These are phyloP conservation scores for Spizellomyces sp. DNA, from an alignment of 192 early-diverging fungal genomes.

Conservation along the genomic window DNA sequence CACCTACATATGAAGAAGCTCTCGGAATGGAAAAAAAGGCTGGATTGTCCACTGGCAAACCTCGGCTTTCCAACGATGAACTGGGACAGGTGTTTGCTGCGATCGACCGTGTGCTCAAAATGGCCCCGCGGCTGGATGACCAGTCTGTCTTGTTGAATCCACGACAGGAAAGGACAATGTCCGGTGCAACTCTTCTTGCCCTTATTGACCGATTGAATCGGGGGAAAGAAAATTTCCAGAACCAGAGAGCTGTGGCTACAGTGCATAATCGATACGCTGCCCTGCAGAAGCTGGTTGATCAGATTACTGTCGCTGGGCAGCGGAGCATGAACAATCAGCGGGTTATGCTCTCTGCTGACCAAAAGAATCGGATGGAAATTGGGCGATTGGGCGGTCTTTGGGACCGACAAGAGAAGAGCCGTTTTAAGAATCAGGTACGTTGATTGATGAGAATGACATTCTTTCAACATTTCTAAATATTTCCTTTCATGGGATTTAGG, in stretches of 20 bases:
- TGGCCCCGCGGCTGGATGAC: constrained; percentile 40
- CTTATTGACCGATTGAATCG: constrained; percentile 37
- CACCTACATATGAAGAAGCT: constrained; percentile 31
- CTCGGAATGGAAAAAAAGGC: not conserved
- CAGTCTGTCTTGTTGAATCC: constrained; percentile 35
- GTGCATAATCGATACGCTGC: constrained; percentile 8
- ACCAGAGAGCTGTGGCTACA: constrained; percentile 8
- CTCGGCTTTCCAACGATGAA: constrained; percentile 18
- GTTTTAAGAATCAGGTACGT: constrained; percentile 40
- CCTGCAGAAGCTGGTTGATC: constrained; percentile 37
- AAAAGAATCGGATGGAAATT: constrained; percentile 32
- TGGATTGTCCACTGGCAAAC: not conserved
- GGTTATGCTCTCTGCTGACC: constrained; percentile 21
- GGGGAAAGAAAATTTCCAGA: constrained; percentile 37
- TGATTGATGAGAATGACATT: not conserved
- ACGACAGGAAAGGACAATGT: constrained; percentile 40
- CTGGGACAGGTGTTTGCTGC: constrained; percentile 29
- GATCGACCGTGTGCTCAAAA: constrained; percentile 39
- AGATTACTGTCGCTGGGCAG: constrained; percentile 36
- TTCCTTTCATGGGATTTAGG: constrained; percentile 11
- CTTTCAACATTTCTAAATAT: not conserved
- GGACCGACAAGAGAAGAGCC: constrained; percentile 34
- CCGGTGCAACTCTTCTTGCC: constrained; percentile 35
- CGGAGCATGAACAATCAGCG: constrained; percentile 42
- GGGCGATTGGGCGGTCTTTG: constrained; percentile 27